A percentile compares a stretch with the other conserved stretches of the same genome.
Evolutionary conservation across 306 rosid species (phyloP).

Genomic region (Dryas drummondii): DNA sequence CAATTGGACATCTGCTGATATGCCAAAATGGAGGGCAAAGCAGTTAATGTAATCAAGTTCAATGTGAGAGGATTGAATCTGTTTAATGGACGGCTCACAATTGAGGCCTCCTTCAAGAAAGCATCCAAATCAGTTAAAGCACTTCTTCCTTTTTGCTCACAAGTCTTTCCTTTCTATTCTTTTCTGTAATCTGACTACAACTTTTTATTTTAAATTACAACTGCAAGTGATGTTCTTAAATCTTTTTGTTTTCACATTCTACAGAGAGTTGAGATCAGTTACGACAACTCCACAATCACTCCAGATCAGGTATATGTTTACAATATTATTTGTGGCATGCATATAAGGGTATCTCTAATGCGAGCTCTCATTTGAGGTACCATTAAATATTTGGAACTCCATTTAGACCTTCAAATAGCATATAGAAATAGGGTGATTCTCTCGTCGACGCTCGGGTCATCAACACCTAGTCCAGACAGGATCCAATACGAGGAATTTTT

Average conservation of each 20-base stretch:
- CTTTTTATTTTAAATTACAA: not conserved
- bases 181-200: not conserved
- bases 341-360: no score
- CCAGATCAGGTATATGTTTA: conserved; percentile 61
- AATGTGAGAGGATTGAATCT: conserved; percentile 62
- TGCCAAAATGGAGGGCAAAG: conserved; percentile 72
- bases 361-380: no score
- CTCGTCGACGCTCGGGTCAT: no score
- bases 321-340: not conserved
- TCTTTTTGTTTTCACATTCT: conserved; percentile 14
- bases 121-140: conserved; percentile 69
- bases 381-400: no score
- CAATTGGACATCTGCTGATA: conserved; percentile 22
- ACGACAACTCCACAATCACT: conserved; percentile 58
- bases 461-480: no score
- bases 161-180: not conserved
- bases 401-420: no score
- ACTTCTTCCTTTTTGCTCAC: conserved; percentile 21
- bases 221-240: not conserved
- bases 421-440: no score
- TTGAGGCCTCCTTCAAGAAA: conserved; percentile 76
- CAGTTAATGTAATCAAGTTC: conserved; percentile 77
- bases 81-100: conserved; percentile 63
- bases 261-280: conserved; percentile 74
- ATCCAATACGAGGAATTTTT: no score